Conservation (phyloP, 306 rosid genomes). For the Trifolium subterraneum region DNA sequence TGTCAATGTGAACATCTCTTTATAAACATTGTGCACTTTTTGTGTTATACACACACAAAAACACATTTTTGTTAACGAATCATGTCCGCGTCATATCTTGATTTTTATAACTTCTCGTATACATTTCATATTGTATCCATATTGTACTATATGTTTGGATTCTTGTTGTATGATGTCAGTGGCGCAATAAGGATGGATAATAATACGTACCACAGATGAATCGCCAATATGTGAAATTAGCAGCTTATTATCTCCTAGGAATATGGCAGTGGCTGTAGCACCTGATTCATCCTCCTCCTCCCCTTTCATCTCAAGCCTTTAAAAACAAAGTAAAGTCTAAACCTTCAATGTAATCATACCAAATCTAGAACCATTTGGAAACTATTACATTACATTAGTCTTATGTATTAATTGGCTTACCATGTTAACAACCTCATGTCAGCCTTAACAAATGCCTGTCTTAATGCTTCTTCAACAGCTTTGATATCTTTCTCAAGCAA, state of each 20-base stretch:
- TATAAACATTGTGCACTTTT: neutral
- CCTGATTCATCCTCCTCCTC: slow-evolving; percentile 87
- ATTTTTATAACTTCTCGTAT: neutral
- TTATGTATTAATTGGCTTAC: slow-evolving; percentile 57
- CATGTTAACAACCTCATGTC: slow-evolving; percentile 69
- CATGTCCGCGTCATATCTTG: neutral
- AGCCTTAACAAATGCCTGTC: slow-evolving; percentile 70
- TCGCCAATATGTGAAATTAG: slow-evolving; percentile 90
- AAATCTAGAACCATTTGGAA: slow-evolving; percentile 46
- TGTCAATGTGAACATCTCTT: neutral
- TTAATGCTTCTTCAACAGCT: slow-evolving; percentile 65
- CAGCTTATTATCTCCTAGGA: slow-evolving; percentile 65
- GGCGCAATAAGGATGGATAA: slow-evolving; percentile 15
- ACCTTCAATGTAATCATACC: slow-evolving; percentile 52
- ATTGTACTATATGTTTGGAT: neutral
- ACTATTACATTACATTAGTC: slow-evolving; percentile 32
- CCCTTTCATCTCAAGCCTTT: slow-evolving; percentile 81
- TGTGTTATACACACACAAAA: neutral
- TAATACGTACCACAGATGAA: slow-evolving; percentile 76
- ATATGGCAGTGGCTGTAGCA: slow-evolving; percentile 80
- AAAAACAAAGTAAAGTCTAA: slow-evolving; percentile 70
- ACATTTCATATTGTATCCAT: neutral
- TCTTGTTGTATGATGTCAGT: neutral
- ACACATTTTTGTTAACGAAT: neutral
- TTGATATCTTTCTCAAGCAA: slow-evolving; percentile 65